Evolutionary conservation across 495 filamentous ascomycete genomes (phyloP).

Genomic region (Aspergillus ostianus): DNA sequence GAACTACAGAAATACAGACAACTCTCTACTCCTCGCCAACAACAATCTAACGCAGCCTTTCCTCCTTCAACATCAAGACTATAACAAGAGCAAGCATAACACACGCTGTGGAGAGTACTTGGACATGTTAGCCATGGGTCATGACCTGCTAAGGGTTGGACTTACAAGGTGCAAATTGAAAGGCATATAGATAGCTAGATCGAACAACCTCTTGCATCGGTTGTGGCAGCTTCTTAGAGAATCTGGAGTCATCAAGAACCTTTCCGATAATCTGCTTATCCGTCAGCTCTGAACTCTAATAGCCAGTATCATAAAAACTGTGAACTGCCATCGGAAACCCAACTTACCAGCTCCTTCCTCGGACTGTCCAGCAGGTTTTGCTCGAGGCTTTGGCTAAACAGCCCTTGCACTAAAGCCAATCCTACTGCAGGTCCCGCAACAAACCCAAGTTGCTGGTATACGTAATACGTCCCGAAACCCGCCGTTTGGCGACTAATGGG

Average conservation of each 20-base stretch:
- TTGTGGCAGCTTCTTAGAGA: slow-evolving; percentile 16
- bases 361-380: slow-evolving; percentile 8
- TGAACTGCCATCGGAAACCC: not conserved
- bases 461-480: slow-evolving; percentile 32
- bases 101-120: slow-evolving; percentile 1
- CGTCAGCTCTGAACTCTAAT: not conserved
- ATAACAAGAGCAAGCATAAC: slow-evolving; percentile 2
- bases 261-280: slow-evolving; percentile 23
- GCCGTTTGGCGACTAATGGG: slow-evolving; percentile 24
- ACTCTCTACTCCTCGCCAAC: too few species aligned
- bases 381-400: slow-evolving; percentile 21
- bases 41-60: not conserved
- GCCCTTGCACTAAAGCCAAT: slow-evolving; percentile 22
- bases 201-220: slow-evolving; percentile 16
- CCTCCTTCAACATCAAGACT: slow-evolving; percentile 2
- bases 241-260: slow-evolving; percentile 26
- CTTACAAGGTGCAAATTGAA: slow-evolving; percentile 30
- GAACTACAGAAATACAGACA: too few species aligned
- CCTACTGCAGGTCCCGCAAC: slow-evolving; percentile 28
- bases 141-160: not conserved
- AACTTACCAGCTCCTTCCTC: slow-evolving; percentile 17
- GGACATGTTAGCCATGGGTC: not conserved
- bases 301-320: not conserved
- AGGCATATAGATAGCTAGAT: slow-evolving; percentile 25
- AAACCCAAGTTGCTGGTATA: slow-evolving; percentile 37